These are phyloP conservation scores for Microthyrium microscopicum DNA, from an alignment of 2,329 filamentous ascomycete genomes.

Conservation along the genomic window DNA sequence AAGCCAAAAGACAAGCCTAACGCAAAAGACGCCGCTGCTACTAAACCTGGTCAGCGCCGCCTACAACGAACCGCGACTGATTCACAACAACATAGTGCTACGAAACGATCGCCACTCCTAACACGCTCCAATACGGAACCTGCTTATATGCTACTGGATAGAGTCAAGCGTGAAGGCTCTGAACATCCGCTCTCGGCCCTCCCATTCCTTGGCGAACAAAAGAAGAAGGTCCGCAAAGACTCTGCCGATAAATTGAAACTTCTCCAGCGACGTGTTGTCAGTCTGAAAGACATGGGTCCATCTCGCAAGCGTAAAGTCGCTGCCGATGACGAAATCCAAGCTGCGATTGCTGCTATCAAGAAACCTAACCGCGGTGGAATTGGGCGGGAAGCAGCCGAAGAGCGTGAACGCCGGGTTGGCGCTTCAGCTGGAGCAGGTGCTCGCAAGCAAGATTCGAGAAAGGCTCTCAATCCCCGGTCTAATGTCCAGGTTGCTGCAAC, in stretches of 20 bases:
- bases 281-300: conserved; percentile 35
- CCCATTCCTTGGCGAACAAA: conserved; percentile 47
- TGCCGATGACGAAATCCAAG: conserved; percentile 52
- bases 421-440: neutral
- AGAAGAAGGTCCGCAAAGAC: conserved; percentile 37
- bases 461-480: conserved; percentile 13
- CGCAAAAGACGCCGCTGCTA: conserved; percentile 19
- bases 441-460: conserved; percentile 11
- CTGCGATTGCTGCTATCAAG: conserved; percentile 57
- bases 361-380: conserved; percentile 60
- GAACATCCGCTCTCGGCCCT: no score
- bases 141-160: conserved; percentile 31
- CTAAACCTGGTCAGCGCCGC: conserved; percentile 30
- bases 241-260: conserved; percentile 26
- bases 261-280: conserved; percentile 33
- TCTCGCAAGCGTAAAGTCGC: conserved; percentile 49
- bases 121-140: conserved; percentile 52
- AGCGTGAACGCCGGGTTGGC: conserved; percentile 39
- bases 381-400: conserved; percentile 49
- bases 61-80: conserved; percentile 37
- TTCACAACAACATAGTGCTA: conserved; percentile 17
- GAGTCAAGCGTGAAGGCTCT: no score
- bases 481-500: conserved; percentile 27
- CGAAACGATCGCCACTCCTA: conserved; percentile 44
- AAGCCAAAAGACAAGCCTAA: conserved; percentile 23